These are phyloP conservation scores for Ophiostoma ips DNA, from an alignment of 2,329 filamentous ascomycete species.

Conservation along the genomic window DNA sequence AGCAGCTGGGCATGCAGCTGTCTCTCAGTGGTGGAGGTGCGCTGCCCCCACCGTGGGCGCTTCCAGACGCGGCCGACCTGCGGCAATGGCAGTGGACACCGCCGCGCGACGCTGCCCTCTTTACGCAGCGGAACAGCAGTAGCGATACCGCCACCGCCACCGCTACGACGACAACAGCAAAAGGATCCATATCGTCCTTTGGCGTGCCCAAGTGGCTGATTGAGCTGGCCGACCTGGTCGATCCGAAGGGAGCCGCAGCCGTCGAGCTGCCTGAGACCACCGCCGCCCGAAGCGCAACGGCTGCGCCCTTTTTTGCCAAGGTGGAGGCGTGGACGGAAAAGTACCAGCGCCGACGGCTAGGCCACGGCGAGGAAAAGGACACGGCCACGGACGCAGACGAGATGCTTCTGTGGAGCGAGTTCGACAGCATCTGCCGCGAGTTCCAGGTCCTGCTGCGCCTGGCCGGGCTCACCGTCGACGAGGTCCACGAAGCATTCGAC, in stretches of 20 bases:
- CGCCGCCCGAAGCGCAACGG: background rate
- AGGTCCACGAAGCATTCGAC: conserved; percentile 5
- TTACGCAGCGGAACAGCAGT: conserved; percentile 8
- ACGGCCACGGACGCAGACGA: background rate
- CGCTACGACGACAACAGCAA: background rate
- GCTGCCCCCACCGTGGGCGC: conserved; percentile 29
- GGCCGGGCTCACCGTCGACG: conserved; percentile 9
- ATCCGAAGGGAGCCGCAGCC: background rate
- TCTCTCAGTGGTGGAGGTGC: background rate
- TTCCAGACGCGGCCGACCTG: conserved; percentile 29
- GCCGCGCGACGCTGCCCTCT: conserved; percentile 21
- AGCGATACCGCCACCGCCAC: background rate
- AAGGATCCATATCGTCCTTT: background rate
- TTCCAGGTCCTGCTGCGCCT: conserved; percentile 10
- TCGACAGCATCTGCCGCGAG: conserved; percentile 7
- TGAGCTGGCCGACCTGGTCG: background rate
- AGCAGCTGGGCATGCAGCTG: conserved; percentile 28
- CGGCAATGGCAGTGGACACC: conserved; percentile 39
- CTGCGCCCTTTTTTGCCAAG: conserved; percentile 5
- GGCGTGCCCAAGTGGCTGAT: conserved; percentile 11
- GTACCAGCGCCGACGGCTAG: background rate
- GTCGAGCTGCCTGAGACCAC: background rate
- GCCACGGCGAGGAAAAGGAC: background rate
- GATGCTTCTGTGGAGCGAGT: background rate
- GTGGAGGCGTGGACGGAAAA: conserved; percentile 5